These are phyloP conservation scores for Plicaturopsis crispa DNA, from an alignment of 768 basidiomycete species.

Conservation along the genomic window DNA sequence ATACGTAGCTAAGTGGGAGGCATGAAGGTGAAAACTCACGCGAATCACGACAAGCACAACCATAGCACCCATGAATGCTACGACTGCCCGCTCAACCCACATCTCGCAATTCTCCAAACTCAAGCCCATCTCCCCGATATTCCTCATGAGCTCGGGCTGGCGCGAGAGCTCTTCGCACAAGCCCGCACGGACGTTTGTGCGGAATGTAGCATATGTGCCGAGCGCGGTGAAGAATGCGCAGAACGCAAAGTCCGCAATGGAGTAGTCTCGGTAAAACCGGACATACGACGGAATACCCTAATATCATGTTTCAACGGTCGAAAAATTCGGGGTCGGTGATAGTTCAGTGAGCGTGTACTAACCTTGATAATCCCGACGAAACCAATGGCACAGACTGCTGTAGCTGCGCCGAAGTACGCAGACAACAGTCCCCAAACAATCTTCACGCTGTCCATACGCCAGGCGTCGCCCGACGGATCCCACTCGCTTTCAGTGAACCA, in stretches of 20 bases:
- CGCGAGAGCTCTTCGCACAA: constrained; percentile 71
- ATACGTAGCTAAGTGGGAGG: too few relatives aligned
- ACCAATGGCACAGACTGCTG: constrained; percentile 57
- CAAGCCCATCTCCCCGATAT: constrained; percentile 63
- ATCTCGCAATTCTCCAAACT: constrained; percentile 76
- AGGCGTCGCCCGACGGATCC: not conserved
- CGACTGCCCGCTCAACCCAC: constrained; percentile 63
- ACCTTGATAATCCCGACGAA: constrained; percentile 67
- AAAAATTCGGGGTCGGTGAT: constrained; percentile 3
- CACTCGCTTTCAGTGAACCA: not conserved
- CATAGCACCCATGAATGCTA: constrained; percentile 51
- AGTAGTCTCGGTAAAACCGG: constrained; percentile 77
- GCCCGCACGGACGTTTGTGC: constrained; percentile 42
- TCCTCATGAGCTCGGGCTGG: constrained; percentile 68
- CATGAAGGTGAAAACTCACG: constrained; percentile 33
- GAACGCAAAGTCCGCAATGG: constrained; percentile 72
- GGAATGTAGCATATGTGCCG: constrained; percentile 54
- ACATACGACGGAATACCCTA: constrained; percentile 60
- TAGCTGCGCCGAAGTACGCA: constrained; percentile 59
- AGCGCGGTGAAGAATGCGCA: constrained; percentile 50
- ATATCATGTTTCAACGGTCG: not conserved
- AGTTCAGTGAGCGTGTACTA: constrained; percentile 11
- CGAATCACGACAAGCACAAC: constrained; percentile 57
- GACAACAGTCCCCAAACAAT: constrained; percentile 57
- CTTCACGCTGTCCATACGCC: constrained; percentile 29